These are phyloP conservation scores for Cardiospermum halicacabum DNA, from an alignment of 345 rosid genomes.

Conservation along the genomic window DNA sequence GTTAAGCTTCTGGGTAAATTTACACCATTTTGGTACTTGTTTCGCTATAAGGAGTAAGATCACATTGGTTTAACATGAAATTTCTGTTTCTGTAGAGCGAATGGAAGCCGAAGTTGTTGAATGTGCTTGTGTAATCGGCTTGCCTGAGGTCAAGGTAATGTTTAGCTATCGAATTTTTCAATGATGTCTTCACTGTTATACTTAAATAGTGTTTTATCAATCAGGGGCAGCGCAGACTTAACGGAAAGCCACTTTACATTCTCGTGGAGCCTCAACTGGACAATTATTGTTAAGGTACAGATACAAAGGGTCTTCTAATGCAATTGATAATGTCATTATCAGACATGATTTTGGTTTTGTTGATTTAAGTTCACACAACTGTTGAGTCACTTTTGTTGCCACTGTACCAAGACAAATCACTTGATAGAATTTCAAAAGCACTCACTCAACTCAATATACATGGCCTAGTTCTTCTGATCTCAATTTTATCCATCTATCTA, in stretches of 20 bases:
- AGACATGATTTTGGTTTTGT: not conserved
- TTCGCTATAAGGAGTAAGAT: not conserved
- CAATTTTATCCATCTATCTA: too few relatives aligned
- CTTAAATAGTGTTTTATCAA: not conserved
- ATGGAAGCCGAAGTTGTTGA: constrained; percentile 80
- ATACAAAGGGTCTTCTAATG: not conserved
- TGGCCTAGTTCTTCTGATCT: not conserved
- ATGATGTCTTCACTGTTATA: not conserved
- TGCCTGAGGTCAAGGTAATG: constrained; percentile 67
- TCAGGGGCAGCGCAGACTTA: constrained; percentile 68
- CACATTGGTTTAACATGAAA: not conserved
- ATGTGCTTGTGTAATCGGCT: constrained; percentile 86
- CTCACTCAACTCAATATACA: too few relatives aligned
- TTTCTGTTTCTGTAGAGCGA: constrained; percentile 44
- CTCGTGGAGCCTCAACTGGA: constrained; percentile 73
- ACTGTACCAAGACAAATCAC: not conserved
- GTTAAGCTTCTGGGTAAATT: constrained; percentile 72
- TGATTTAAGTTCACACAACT: not conserved
- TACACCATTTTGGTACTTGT: not conserved
- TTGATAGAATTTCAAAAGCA: not conserved
- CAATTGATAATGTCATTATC: not conserved
- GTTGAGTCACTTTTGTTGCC: not conserved
- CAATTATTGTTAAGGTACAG: constrained; percentile 27
- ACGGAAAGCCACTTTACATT: constrained; percentile 69
- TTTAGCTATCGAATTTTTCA: constrained; percentile 1